Evolutionary conservation across 2,329 filamentous ascomycete species (phyloP).

Genomic region (Alternaria infectoria): DNA sequence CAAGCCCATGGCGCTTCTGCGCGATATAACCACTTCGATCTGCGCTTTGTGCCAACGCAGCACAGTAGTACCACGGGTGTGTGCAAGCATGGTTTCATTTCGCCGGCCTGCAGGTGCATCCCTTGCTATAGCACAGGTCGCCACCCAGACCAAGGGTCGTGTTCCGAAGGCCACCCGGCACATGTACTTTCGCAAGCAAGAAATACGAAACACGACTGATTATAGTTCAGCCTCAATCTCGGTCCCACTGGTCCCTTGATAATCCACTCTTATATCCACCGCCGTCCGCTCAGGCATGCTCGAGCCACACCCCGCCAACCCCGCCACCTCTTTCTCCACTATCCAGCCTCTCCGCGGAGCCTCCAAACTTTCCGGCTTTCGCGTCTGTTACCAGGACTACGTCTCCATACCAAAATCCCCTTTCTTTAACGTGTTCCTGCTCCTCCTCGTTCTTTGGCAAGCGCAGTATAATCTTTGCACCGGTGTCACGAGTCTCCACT

Average conservation of each 20-base stretch:
- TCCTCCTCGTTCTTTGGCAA: conserved; percentile 29
- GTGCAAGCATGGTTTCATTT: neutral
- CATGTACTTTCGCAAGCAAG: neutral
- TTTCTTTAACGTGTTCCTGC: conserved; percentile 12
- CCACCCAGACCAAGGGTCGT: neutral
- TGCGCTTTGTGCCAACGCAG: neutral
- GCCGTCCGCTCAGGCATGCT: conserved; percentile 22
- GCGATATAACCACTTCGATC: neutral
- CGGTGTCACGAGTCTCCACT: conserved; percentile 16
- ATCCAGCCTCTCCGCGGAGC: conserved; percentile 24
- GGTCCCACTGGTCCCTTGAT: neutral
- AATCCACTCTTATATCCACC: neutral
- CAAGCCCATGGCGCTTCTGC: neutral
- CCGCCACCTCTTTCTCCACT: conserved; percentile 8
- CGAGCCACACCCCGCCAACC: conserved; percentile 34
- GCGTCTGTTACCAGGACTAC: conserved; percentile 29
- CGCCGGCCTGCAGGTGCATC: neutral
- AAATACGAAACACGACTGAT: neutral
- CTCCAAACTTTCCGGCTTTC: conserved; percentile 19
- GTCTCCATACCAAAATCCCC: conserved; percentile 36
- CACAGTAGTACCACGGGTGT: neutral
- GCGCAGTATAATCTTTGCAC: conserved; percentile 27
- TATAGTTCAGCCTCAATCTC: neutral
- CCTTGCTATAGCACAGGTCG: neutral
- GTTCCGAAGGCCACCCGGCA: neutral